Base-by-base conservation (phyloP, 2,329 filamentous ascomycete genomes). In the Nothophoma quercina region DNA sequence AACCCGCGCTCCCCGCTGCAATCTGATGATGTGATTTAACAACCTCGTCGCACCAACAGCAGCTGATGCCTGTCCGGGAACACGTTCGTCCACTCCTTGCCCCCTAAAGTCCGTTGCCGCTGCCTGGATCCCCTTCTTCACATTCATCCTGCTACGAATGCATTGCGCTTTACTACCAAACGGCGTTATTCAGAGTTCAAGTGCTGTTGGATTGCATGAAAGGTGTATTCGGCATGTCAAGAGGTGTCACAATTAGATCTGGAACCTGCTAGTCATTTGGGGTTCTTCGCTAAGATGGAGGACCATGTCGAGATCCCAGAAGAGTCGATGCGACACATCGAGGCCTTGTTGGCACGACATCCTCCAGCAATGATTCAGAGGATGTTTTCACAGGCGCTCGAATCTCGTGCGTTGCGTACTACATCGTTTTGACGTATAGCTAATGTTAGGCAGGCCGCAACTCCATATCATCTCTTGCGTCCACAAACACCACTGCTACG, bases 11-110 rank as follows among this genome's bases (percentile, higher is more conserved):
- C 68, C 69, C 67, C 67, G 67, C 69, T 68, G 64, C 65, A 60
- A 57, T 58, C 62, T 63, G 65, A 63, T 69, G 69, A 71, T 69
- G 67, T 71, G 68, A 72, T 68, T 69, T 70, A 71, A 70, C 63
- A 65, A 58, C 64, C 65, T 61, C 55, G 68, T 73, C 69, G 51
- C 53, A 47, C 43, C 32, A 43, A 59, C 69, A 67, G 67, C 55
- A 68, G 63, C 64, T 62, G 66, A 63, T 60, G 63, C 63, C 59
- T 66, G 58, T 44, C 56, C 64, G 64, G 66, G 62, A 56, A 64
- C 61, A 66, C 67, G 60, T 66, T 67, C 62, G 64, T 71, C 65
- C 64, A 70, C 60, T 65, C 65, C 60, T 67, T 65, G 54, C 51
- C 60, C 42, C 62, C 58, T 58, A 56, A 61, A 60, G 22, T 58